Base-by-base conservation (phyloP, 2,329 filamentous ascomycete species). In the Tympanopsis confertula region DNA sequence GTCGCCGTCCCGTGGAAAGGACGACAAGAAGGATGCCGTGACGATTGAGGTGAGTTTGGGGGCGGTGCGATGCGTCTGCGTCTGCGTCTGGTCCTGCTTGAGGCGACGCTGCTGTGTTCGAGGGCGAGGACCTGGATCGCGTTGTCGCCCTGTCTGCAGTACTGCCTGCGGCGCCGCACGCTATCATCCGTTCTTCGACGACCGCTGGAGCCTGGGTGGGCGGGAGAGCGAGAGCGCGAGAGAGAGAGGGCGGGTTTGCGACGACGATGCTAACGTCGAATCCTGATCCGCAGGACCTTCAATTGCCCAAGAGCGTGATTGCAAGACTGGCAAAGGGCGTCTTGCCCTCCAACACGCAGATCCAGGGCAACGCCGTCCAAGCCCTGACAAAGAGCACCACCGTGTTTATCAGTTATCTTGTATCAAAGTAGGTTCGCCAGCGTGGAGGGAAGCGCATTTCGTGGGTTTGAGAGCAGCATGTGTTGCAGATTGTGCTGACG, bases 371-470 rank as follows among this genome's bases (percentile, higher is more conserved):
- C 61, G 85, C 85, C 30, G 73, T 88, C 39, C 61, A 86, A 37
- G 85, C 84, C 7, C 71, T 91, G 63, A 82, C 75, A 46, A 88
- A 88, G 61, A 83, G 82, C 57, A 81, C 85, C 5, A 88, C 82
- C 1, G 78, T 91, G 1, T 91, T 91, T 51, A 81, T 91, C 48
- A 89, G 76, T 59, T 85, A 88, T 55, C 65, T 91, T 20, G 79
- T 82, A 33, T 71, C 75, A 43, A 73, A 78, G 84, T 89, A 69
- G 39, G 80, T 68, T 17, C 20, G 38, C n/a, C 24, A n/a, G 20
- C 18, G n/a, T 12, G n/a, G 24, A 29, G 3, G 13, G 14, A 14
- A 30, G 24, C 5, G 30, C 36, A 20, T 28, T 5, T 20, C 4
- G 18, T 32, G 15, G 18, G 5, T 2, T 13, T 13, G 17, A n/a